Evolutionary conservation across 2,329 filamentous ascomycete species (phyloP), one percentile per base, ranked within the genome.

Genomic region (Nakataea oryzae): DNA sequence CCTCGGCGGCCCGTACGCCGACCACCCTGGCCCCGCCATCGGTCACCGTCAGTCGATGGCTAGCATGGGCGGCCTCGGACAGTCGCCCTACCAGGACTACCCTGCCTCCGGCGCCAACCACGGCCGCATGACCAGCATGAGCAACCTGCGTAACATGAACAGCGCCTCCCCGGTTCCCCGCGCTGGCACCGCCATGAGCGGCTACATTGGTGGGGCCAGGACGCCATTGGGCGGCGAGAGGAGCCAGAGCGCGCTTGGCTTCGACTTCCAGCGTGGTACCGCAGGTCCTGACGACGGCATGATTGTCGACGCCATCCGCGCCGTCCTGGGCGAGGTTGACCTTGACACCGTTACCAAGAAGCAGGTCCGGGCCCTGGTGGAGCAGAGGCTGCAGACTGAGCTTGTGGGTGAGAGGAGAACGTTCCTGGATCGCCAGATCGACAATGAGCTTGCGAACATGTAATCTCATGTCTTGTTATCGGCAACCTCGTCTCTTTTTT

Each of bases 311-410:
- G 89, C 90, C 1, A 93, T 97, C 65, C 89, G 91, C 70, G 79
- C 82, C 60, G 95, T 95, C 68, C 79, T 99, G 65, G 77, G 81
- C 21, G 93, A 97, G 70, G 92, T 97, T 0, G 93, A 99, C 74
- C 81, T 99, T 55, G 95, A 99, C 73, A 93, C 84, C n/a, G 91
- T 97, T 58, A 99, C 95, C 8, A 99, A 97, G 86, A 99, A 99
- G 79, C 93, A 97, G 77, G 88, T 95, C 62, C 84, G 90, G 60
- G 93, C 90, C 3, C 82, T 97, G 57, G 92, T 96, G 14, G 95
- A 99, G 78, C 92, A 97, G 78, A 85, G 93, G 69, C 77, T 99
- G 65, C 93, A 97, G 78, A 93, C 90, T 5, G 92, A 96, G 73
- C 81, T 97, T 63, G 81, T 84, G 0, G 93, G 92, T 27, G 93